Percentiles rank a stretch among this genome's conserved stretches.
phyloP scores from a whole-genome alignment of 78 protist genomes.

The Ministeria vibrans region DNA sequence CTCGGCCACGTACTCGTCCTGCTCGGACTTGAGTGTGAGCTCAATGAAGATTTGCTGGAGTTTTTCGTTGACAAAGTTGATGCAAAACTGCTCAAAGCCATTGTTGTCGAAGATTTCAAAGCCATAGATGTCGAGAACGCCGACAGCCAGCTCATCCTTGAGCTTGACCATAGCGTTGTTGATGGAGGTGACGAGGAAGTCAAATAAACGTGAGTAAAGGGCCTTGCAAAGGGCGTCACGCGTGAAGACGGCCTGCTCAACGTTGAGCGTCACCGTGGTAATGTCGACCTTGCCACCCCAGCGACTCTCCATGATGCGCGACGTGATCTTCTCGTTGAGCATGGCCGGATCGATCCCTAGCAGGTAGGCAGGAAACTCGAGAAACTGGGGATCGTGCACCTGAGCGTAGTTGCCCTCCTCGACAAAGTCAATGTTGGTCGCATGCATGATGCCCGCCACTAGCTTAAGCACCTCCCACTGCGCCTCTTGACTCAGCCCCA shows the following conservation, averaged over 20 bases:
- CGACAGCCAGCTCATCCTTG: constrained; percentile 32
- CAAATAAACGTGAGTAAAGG: constrained; percentile 82
- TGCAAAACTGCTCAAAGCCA: constrained; percentile 74
- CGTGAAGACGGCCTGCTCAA: constrained; percentile 45
- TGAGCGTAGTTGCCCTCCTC: not conserved
- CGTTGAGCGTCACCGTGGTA: constrained; percentile 3
- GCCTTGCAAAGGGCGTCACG: constrained; percentile 89
- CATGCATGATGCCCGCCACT: constrained; percentile 75
- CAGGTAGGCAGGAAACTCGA: constrained; percentile 32
- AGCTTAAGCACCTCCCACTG: constrained; percentile 56
- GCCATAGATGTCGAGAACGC: constrained; percentile 85
- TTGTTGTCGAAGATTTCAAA: constrained; percentile 80
- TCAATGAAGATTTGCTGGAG: constrained; percentile 87
- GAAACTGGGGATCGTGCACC: not conserved
- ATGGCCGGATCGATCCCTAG: constrained; percentile 12
- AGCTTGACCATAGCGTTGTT: not conserved
- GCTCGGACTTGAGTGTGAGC: constrained; percentile 76
- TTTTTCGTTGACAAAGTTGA: constrained; percentile 85
- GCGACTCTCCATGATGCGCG: constrained; percentile 1
- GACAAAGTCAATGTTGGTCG: constrained; percentile 34
- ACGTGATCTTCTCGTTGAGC: constrained; percentile 16
- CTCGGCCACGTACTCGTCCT: constrained; percentile 76
- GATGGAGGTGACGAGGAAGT: constrained; percentile 66
- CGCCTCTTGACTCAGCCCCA: not conserved
- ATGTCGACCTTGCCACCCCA: constrained; percentile 2